Evolutionary conservation across 306 rosid species (phyloP), one percentile per base, ranked within the genome.

Genomic region (Quercus cerris): DNA sequence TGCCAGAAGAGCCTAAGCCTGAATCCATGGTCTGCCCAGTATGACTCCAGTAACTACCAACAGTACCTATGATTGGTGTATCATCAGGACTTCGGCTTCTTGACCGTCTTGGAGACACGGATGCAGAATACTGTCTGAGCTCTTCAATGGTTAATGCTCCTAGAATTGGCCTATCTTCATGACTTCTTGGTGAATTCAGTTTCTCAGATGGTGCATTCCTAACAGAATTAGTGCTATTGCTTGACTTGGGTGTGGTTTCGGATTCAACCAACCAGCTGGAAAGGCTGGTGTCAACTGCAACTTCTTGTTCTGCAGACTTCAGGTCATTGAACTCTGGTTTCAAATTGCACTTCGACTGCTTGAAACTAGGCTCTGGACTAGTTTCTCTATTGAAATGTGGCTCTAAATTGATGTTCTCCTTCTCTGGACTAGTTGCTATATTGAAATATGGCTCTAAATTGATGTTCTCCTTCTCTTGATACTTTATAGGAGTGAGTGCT

Each of bases 181-280:
- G 67, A 56, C 87, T 81, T 76, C n/a, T 19, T 1, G 82, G 67
- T 51, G 90, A 80, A 7, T 78, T 85, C 57, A 41, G 75, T 58
- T 72, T 78, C 81, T 81, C 88, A 30, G 84, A 76, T 10, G 86
- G 70, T 1, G 59, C 77, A 58, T 77, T 83, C 64, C 82, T 88
- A 9, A 73, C 81, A 6, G 89, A 90, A 81, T 64, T 79, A 2
- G 73, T 35, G 46, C 82, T 63, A 19, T 71, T 77, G 28, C 59
- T 75, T 30, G 89, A 80, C 63, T 54, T 54, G 0, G 89, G 90
- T 41, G 88, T 85, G 56, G 52, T 70, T 79, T 88, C 90, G 5
- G 88, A 81, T 84, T 87, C 97, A 78, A 79, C 85, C 87, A 95
- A 77, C 99, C 99, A 95, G 86, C 87, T 90, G 0, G 99, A 95